Base-by-base conservation (phyloP, 352 stramenopile genomes). In the Phytophthora melonis region DNA sequence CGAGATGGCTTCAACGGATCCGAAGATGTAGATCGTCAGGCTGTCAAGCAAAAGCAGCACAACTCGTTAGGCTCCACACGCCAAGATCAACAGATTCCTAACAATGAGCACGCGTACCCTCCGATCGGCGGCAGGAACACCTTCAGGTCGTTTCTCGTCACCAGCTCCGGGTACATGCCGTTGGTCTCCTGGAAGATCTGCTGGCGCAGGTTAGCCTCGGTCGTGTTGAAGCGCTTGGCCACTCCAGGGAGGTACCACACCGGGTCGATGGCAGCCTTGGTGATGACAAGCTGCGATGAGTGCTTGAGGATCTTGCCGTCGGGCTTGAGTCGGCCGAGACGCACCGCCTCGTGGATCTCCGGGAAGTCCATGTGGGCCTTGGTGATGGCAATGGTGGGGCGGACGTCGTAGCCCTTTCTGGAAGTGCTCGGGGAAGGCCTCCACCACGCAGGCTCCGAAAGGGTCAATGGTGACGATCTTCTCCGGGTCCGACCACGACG, bases 181-280 rank as follows among this genome's bases (percentile, higher is more conserved):
- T 99, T 99, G 41, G 98, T 99, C 86, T 99, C 98, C 61, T 98
- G 93, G 85, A 99, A 99, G 58, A 99, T 98, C 45, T 97, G 91
- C 77, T 99, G 94, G 43, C 98, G 95, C 43, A 99, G 82, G 70
- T 98, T 91, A 6, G 84, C 75, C 77, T 99, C 98, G 2, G 95
- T 98, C 60, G 95, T 98, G 78, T 98, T 98, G 80, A 99, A 99
- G 61, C 98, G 96, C 74, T 98, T 97, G 53, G 98, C 98, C 62
- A 99, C 97, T 72, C 98, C 98, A 8, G 98, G 98, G 43, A 99
- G 88, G 77, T 99, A 99, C 98, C 98, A 99, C 55, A 99, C 98
- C 1, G 98, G 98, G 80, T 99, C 98, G 66, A 99, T 99, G 4
- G 98, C 98, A 52, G 97, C 98, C 87, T 99, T 98, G 6, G 94